Evolutionary conservation across 768 basidiomycete species (phyloP), one percentile per base, ranked within the genome.

Genomic region (Suillus paluster): DNA sequence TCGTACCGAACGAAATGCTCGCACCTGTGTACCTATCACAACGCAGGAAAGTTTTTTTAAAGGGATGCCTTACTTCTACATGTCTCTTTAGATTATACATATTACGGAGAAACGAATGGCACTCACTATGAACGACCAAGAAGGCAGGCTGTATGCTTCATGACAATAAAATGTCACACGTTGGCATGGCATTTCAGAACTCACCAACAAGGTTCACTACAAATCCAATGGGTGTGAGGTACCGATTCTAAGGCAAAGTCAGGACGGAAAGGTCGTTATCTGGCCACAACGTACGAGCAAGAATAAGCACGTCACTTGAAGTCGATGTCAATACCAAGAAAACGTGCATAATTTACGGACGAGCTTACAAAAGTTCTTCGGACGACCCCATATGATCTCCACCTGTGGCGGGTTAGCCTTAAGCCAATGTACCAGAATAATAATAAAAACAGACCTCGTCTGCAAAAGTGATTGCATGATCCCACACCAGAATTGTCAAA

Each of bases 181-280:
- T 21, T 9, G n/a, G n/a, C n/a, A 44, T n/a, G n/a, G n/a, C n/a
- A n/a, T 8, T 19, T 30, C 30, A 34, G 23, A 33, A 6, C 69
- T 66, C 49, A 70, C 69, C 84, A 8, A 72, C 64, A 1, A 87
- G 66, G 64, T 87, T 86, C 54, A 87, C 71, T 21, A 87, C 80
- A 68, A 89, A 89, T 1, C 84, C 85, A 2, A 88, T 72, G 0
- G 86, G 86, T 0, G 84, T 87, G 23, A 88, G 71, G 65, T 89
- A 89, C 21, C 87, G 83, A 66, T 88, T 88, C 86, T 89, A 53
- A 38, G 60, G 73, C 77, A 78, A 57, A n/a, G 15, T 34, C 2
- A 30, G 33, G 27, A 11, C 42, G 46, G 25, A 4, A 12, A 23
- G n/a, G 19, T 8, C 6, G 17, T 21, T 49, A 30, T 39, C 50